These are phyloP conservation scores for Chrysosporium keratinophilum DNA, from an alignment of 2,329 filamentous ascomycete genomes.

Conservation along the genomic window DNA sequence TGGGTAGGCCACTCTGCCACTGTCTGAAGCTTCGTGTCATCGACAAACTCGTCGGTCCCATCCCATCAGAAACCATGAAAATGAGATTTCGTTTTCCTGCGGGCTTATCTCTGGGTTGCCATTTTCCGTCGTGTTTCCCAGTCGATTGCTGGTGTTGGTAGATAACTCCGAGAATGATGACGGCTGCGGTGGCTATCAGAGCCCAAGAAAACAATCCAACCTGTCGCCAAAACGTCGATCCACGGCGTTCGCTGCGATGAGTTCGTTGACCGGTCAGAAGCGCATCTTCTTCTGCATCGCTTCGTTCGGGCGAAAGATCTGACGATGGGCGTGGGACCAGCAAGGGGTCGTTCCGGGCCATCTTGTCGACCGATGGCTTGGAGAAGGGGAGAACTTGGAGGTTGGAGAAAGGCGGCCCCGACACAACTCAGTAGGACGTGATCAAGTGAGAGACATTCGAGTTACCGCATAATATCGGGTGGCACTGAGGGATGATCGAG, in stretches of 20 bases:
- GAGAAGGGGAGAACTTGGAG: not conserved
- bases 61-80: conserved; percentile 98
- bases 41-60: conserved; percentile 86
- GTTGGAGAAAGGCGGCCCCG: not conserved
- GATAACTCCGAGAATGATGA: conserved; percentile 70
- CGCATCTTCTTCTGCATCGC: conserved; percentile 52
- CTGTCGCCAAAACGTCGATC: conserved; percentile 58
- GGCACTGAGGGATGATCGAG: not conserved
- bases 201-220: conserved; percentile 73
- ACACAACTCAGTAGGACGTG: not conserved
- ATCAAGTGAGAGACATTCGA: not conserved
- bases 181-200: conserved; percentile 62
- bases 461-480: not conserved
- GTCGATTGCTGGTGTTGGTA: conserved; percentile 50
- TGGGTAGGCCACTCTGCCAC: conserved; percentile 59
- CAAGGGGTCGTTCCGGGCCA: conserved; percentile 42
- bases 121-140: conserved; percentile 23
- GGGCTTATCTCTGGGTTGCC: conserved; percentile 36
- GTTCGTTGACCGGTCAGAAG: conserved; percentile 48
- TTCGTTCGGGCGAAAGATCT: conserved; percentile 45
- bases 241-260: conserved; percentile 27
- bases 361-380: conserved; percentile 12
- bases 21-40: conserved; percentile 82
- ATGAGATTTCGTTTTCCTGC: conserved; percentile 78
- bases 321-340: conserved; percentile 46